These are phyloP conservation scores for Tylopilus sp. DNA, from an alignment of 1,284 basidiomycete species.

Conservation along the genomic window DNA sequence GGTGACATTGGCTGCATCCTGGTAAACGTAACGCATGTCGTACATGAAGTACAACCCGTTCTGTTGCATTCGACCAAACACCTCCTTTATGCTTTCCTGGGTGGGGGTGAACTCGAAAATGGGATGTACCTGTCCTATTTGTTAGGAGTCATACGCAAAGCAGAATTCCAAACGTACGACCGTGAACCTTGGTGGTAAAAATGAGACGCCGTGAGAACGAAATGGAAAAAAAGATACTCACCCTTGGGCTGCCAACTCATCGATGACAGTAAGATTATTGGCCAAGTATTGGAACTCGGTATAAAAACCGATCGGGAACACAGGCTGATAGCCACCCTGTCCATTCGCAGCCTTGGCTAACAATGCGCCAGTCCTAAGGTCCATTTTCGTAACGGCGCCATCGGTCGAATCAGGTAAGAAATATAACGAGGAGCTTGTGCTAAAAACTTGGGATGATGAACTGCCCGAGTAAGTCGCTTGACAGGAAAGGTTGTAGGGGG, in stretches of 20 bases:
- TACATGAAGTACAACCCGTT: constrained; percentile 72
- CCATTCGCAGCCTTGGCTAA: constrained; percentile 53
- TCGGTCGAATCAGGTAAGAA: constrained; percentile 54
- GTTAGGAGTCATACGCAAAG: constrained; percentile 8
- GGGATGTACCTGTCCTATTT: constrained; percentile 50
- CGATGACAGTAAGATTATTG: constrained; percentile 50
- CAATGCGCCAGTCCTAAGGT: constrained; percentile 61
- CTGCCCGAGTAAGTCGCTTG: constrained; percentile 20
- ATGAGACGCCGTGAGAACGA: constrained; percentile 3
- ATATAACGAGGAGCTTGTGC: constrained; percentile 43
- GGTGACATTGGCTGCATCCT: constrained; percentile 54
- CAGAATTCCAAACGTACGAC: constrained; percentile 21
- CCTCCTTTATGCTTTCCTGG: constrained; percentile 43
- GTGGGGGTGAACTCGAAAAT: constrained; percentile 57
- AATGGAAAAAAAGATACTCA: constrained; percentile 28
- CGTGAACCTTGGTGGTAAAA: constrained; percentile 26
- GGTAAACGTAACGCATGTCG: constrained; percentile 67
- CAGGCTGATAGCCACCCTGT: constrained; percentile 46
- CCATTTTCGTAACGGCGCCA: constrained; percentile 61
- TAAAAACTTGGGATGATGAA: constrained; percentile 43
- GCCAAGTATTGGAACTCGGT: constrained; percentile 62
- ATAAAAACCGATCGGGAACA: constrained; percentile 73
- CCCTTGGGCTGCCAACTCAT: constrained; percentile 60
- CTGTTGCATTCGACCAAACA: constrained; percentile 64
- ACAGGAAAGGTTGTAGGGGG: constrained; percentile 30